These are phyloP conservation scores for Populus hybrid DNA, from an alignment of 441 rosid species.

Conservation along the genomic window DNA sequence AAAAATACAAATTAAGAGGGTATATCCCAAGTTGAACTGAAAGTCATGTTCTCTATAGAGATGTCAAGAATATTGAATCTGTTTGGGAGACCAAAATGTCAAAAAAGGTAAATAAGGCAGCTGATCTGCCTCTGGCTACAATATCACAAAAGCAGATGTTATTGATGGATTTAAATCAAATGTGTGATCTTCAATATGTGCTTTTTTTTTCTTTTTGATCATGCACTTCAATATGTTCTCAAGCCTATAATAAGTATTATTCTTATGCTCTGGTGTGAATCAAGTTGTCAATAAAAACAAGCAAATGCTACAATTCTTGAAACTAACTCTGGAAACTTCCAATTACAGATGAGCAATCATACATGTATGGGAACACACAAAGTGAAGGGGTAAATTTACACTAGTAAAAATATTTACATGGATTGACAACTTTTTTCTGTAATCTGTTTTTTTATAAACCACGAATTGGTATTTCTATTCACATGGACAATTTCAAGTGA, in stretches of 20 bases:
- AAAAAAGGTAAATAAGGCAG: background rate
- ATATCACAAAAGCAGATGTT: background rate
- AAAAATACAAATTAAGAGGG: constrained; percentile 3
- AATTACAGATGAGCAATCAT: background rate
- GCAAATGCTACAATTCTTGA: background rate
- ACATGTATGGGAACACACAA: background rate
- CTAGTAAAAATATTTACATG: background rate
- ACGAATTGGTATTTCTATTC: background rate
- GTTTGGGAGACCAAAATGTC: background rate
- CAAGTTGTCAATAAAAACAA: background rate
- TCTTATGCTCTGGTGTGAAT: background rate
- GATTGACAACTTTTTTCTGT: background rate
- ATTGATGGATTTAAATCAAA: background rate
- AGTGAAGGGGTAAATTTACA: background rate
- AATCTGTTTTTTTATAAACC: background rate
- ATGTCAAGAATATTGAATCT: background rate
- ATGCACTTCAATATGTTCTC: background rate
- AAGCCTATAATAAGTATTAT: background rate
- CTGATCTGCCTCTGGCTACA: background rate
- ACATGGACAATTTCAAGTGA: background rate
- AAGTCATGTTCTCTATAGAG: background rate
- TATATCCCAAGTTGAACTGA: background rate
- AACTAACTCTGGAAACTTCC: background rate
- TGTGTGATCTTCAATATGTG: background rate
- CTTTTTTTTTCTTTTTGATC: background rate